Evolutionary conservation across 2,329 filamentous ascomycete species (phyloP).

Genomic region (Diaporthe helianthi): DNA sequence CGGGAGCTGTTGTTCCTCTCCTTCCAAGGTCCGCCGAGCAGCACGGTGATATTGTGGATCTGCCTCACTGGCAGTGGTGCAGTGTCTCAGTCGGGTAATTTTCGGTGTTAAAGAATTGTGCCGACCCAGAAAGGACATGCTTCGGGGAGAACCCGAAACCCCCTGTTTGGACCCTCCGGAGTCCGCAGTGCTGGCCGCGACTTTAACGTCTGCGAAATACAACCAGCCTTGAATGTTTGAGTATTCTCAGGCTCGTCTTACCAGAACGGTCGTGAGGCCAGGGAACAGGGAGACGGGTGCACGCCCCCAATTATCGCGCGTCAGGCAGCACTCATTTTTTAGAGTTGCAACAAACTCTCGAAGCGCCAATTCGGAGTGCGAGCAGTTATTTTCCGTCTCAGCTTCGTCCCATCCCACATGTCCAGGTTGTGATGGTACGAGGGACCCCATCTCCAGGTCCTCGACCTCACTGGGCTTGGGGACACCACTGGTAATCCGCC

Average conservation of each 20-base stretch:
- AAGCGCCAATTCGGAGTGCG: background rate
- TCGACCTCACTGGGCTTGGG: background rate
- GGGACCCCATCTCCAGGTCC: background rate
- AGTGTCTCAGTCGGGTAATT: background rate
- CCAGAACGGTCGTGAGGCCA: background rate
- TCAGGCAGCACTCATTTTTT: background rate
- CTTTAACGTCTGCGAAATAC: background rate
- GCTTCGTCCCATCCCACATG: background rate
- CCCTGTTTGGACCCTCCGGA: background rate
- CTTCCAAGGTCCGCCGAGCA: background rate
- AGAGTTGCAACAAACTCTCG: background rate
- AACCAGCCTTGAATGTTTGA: background rate
- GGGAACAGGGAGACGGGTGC: too few relatives aligned
- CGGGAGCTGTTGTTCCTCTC: background rate
- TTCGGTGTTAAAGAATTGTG: background rate
- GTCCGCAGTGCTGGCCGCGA: background rate
- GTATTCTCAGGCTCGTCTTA: background rate
- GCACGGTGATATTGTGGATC: background rate
- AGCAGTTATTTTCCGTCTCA: too few relatives aligned
- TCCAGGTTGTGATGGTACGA: background rate
- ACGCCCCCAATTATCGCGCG: background rate
- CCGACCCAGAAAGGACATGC: background rate
- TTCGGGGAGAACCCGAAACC: background rate
- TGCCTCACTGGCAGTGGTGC: background rate
- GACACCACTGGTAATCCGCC: background rate